Evolutionary conservation across 306 rosid species (phyloP).

Genomic region (Fagus crenata): DNA sequence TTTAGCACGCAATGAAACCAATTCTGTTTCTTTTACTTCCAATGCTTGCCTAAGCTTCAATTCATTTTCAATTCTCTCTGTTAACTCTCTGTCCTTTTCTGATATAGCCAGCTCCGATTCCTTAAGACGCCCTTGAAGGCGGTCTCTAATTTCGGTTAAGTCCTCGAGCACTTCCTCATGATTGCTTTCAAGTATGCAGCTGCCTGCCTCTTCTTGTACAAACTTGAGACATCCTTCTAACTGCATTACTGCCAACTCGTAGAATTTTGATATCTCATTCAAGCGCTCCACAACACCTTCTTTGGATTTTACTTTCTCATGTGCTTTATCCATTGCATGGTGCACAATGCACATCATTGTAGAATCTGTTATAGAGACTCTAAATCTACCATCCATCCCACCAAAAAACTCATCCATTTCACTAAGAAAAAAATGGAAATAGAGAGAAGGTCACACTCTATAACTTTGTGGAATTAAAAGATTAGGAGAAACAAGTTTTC

Average conservation of each 20-base stretch:
- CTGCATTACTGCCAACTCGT: slow-evolving; percentile 85
- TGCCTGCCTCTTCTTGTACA: slow-evolving; percentile 57
- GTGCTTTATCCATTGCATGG: slow-evolving; percentile 79
- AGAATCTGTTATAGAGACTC: slow-evolving; percentile 68
- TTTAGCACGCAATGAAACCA: slow-evolving; percentile 35
- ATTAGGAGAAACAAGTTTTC: neutral
- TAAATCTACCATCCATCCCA: slow-evolving; percentile 42
- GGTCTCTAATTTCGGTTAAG: slow-evolving; percentile 60
- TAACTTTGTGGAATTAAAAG: neutral
- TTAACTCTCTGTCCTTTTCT: slow-evolving; percentile 66
- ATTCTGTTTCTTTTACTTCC: slow-evolving; percentile 53
- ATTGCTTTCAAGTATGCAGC: slow-evolving; percentile 44
- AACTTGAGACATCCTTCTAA: slow-evolving; percentile 79
- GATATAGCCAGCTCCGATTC: slow-evolving; percentile 65
- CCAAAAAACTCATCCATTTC: slow-evolving; percentile 60
- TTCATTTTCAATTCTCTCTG: slow-evolving; percentile 47
- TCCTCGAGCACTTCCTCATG: slow-evolving; percentile 66
- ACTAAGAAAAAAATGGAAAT: neutral
- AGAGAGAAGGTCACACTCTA: neutral
- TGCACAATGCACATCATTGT: slow-evolving; percentile 88
- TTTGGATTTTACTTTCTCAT: slow-evolving; percentile 61
- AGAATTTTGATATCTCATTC: slow-evolving; percentile 80
- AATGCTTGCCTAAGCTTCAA: slow-evolving; percentile 47
- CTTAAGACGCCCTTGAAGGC: slow-evolving; percentile 61
- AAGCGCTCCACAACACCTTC: slow-evolving; percentile 68